A percentile compares a stretch with the other conserved stretches of the same genome.
Conservation (phyloP, 1,284 basidiomycete genomes). For the Ustilago bromivora region DNA sequence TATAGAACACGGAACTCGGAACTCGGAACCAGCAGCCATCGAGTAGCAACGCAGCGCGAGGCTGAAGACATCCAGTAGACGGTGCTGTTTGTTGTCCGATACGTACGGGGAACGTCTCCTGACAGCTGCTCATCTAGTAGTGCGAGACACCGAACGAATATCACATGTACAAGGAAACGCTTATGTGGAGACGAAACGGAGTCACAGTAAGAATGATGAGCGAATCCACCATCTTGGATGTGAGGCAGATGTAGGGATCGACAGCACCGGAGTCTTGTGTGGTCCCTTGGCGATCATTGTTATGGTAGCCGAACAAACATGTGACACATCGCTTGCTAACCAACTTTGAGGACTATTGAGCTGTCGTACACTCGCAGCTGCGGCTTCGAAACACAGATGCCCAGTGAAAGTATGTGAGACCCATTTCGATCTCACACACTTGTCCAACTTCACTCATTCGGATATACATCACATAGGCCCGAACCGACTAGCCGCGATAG, state of each 20-base stretch:
- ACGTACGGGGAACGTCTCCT: constrained; percentile 16
- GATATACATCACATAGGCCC: too few relatives aligned
- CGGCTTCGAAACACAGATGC: background rate
- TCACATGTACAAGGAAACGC: background rate
- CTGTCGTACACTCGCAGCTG: background rate
- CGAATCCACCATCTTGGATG: background rate
- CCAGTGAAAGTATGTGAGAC: background rate
- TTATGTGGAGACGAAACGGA: background rate
- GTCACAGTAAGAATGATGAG: background rate
- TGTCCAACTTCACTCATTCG: too few relatives aligned
- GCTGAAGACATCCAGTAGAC: background rate
- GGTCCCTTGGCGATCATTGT: constrained; percentile 5
- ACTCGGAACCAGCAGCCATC: background rate
- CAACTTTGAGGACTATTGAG: background rate
- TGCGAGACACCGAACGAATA: background rate
- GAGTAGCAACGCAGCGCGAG: background rate
- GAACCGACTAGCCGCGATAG: too few relatives aligned
- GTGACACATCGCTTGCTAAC: constrained; percentile 10
- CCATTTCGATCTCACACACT: too few relatives aligned
- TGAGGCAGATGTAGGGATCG: background rate
- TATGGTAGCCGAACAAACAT: constrained; percentile 25
- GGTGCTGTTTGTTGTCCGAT: constrained; percentile 3
- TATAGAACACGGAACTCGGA: background rate
- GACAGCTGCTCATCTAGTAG: constrained; percentile 8
- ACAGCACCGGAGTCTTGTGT: background rate